Base-by-base conservation (phyloP, 768 basidiomycete genomes). In the Chalciporus sphaerocephalus region DNA sequence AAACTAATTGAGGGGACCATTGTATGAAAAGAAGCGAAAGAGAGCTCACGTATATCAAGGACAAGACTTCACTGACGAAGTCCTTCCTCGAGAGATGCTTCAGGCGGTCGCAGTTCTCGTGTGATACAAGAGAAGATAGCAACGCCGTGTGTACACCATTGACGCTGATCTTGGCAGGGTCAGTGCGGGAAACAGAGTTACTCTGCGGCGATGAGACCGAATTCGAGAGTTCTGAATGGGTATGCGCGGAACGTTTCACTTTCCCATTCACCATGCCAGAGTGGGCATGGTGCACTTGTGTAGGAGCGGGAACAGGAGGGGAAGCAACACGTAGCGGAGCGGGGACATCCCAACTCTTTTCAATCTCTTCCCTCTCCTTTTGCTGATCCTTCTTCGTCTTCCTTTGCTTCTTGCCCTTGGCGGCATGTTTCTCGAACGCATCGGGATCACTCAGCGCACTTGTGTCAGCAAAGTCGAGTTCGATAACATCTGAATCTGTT, bases 381-480 rank as follows among this genome's bases (percentile, higher is more conserved):
- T 66, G 47, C 39, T 60, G 46, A 55, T 78, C 61, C 55, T 54
- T 70, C 61, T 57, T 71, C 13, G 50, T 52, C 18, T 51, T 56
- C 39, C 46, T 60, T 16, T 52, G 13, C 45, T 55, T 59, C 50
- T 53, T 61, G 17, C 54, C 52, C 17, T 63, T 65, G 50, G 54
- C 49, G 33, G 46, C 40, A 15, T 57, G 47, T 65, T 50, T 47
- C 64, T 72, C 55, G 54, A 85, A 86, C 9, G 75, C 74, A 38
- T 74, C 75, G 2, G 79, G 78, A 52, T 88, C 81, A 58, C 84
- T 86, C 56, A 89, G 61, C 17, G 83, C 80, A 46, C 83, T 81
- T 34, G 76, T 88, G 44, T 88, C 87, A 5, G 74, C 74, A 55
- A 86, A 89, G 59, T 85, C 83, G 40, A 89, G 78, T 61, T 88